Base-by-base conservation (phyloP, 306 rosid genomes). In the Hippophae rhamnoides region DNA sequence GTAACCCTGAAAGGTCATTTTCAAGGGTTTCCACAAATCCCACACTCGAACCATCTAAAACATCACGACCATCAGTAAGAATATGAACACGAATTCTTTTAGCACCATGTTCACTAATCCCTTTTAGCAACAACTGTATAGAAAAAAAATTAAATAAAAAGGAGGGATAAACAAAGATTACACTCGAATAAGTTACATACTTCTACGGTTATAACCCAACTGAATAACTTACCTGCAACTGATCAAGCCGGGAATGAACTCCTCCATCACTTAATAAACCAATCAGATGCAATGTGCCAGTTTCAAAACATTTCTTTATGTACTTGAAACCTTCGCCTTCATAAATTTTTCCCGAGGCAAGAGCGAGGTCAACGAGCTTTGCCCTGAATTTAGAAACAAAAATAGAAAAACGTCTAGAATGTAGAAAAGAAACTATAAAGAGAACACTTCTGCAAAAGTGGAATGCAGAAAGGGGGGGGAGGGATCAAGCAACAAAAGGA, bases 51-150 rank as follows among this genome's bases (percentile, higher is more conserved):
- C 99, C 99, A 65, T 93, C 99, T 63, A 89, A 81, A 70, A 93
- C 99, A 84, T 93, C 99, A 74, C 99, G 97, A 0, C 99, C 99
- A 65, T 93, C 99, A 0, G 99, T 93, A 54, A 93, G 95, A 41
- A 93, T 52, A 71, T 93, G 99, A 56, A 88, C 78, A 50, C 99
- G 97, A 69, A 93, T 73, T 72, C 90, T 84, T 42, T 89, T 93
- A 48, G 86, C 89, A 46, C 95, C 97, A 41, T 61, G 70, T 56
- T 93, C 95, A 50, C 82, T 47, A 60, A 72, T 83, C n/a, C 99
- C 99, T 67, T 89, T 89, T 42, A 93, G 89, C 78, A 93, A 74
- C 77, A 88, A 81, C 97, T 93, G 75, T 63, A 75, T 9, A n/a
- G 41, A 12, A 8, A 3, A 2, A 66, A 52, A 47, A 65, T 82